Evolutionary conservation across 1,284 basidiomycete genomes (phyloP).

Genomic region (Coniophora puteana): DNA sequence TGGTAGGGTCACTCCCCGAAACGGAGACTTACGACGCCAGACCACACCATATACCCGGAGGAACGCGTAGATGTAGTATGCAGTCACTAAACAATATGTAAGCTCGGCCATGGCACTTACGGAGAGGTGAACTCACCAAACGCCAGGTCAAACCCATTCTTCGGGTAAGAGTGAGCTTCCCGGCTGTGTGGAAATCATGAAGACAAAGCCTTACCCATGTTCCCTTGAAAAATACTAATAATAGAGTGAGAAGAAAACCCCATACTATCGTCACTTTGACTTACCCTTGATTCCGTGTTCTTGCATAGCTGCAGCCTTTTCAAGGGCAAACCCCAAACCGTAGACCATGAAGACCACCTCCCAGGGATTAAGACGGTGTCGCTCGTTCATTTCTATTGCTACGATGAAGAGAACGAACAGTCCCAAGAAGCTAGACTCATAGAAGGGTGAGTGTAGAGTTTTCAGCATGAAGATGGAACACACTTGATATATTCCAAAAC

Average conservation of each 20-base stretch:
- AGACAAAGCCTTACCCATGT: slow-evolving; percentile 59
- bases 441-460: slow-evolving; percentile 40
- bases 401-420: slow-evolving; percentile 82
- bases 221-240: slow-evolving; percentile 72
- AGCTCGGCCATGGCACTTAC: not conserved
- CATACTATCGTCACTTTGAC: too few species aligned
- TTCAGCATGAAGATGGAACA: slow-evolving; percentile 13
- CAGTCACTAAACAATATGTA: slow-evolving; percentile 50
- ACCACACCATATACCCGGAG: slow-evolving; percentile 73
- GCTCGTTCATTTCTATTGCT: slow-evolving; percentile 74
- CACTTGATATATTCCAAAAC: slow-evolving; percentile 87
- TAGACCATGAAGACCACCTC: slow-evolving; percentile 83
- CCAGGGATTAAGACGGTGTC: slow-evolving; percentile 54
- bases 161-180: slow-evolving; percentile 9
- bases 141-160: slow-evolving; percentile 90
- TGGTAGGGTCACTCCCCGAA: slow-evolving; percentile 1
- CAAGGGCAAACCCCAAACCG: slow-evolving; percentile 83
- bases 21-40: slow-evolving; percentile 44
- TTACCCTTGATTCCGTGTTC: slow-evolving; percentile 86
- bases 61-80: slow-evolving; percentile 72
- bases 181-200: slow-evolving; percentile 7
- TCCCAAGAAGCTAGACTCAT: slow-evolving; percentile 63
- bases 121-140: slow-evolving; percentile 51
- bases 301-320: slow-evolving; percentile 91
- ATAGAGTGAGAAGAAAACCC: slow-evolving; percentile 25